Evolutionary conservation across 169 alveolate species (phyloP).

Genomic region (Plasmodium fragile): DNA sequence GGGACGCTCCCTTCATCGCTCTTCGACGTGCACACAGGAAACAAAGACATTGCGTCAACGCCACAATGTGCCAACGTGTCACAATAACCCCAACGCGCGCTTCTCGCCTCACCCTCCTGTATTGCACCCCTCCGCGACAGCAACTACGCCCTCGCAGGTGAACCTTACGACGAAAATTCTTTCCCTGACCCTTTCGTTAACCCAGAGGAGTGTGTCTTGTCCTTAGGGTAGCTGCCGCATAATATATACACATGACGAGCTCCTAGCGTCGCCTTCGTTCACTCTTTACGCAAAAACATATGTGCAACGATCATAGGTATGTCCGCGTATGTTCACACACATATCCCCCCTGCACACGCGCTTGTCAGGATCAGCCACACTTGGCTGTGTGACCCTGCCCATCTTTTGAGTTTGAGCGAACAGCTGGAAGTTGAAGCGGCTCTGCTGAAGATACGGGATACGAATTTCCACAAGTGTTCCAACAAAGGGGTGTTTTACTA

Average conservation of each 20-base stretch:
- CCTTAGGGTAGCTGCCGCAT: constrained; percentile 34
- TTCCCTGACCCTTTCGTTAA: constrained; percentile 69
- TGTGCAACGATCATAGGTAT: not conserved
- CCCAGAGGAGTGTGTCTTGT: constrained; percentile 70
- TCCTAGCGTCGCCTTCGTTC: not conserved
- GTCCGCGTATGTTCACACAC: not conserved
- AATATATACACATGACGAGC: not conserved
- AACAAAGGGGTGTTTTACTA: constrained; percentile 22
- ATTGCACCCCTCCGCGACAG: constrained; percentile 1
- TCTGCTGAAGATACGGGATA: constrained; percentile 59
- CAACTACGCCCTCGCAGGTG: not conserved
- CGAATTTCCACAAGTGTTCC: constrained; percentile 67
- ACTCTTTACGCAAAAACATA: not conserved
- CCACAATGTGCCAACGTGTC: not conserved
- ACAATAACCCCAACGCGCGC: not conserved
- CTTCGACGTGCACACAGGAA: not conserved
- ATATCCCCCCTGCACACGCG: not conserved
- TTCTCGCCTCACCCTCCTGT: not conserved
- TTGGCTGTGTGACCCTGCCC: constrained; percentile 72
- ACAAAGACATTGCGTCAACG: not conserved
- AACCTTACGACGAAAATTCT: constrained; percentile 39
- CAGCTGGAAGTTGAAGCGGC: constrained; percentile 57
- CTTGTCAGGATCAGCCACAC: constrained; percentile 63
- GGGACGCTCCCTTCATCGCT: not conserved
- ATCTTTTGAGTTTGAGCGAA: constrained; percentile 26